phyloP scores from a whole-genome alignment of 2,329 filamentous ascomycete genomes.

The Pseudocercospora fuligena region DNA sequence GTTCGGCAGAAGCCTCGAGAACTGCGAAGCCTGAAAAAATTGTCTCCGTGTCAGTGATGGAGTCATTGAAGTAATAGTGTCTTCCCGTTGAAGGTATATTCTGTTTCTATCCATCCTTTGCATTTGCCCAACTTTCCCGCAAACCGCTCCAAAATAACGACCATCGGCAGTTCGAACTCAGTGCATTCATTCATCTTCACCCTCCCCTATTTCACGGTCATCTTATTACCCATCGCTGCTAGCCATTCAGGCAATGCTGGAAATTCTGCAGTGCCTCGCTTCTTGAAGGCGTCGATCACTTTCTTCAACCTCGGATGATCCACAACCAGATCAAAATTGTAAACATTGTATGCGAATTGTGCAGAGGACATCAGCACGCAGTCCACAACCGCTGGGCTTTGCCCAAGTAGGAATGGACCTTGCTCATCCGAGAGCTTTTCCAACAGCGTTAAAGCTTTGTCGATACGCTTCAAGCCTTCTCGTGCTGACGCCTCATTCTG shows the following conservation, averaged over 20 bases:
- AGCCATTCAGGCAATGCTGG: constrained; percentile 6
- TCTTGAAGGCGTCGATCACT: constrained; percentile 15
- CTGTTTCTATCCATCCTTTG: too few relatives aligned
- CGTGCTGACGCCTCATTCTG: constrained; percentile 9
- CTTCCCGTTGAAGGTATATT: too few relatives aligned
- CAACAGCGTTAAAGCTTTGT: constrained; percentile 9
- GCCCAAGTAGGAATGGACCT: constrained; percentile 5
- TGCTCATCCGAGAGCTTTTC: constrained; percentile 13
- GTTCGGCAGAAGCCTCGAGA: too few relatives aligned
- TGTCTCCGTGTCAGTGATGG: too few relatives aligned
- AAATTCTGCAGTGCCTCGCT: constrained; percentile 14
- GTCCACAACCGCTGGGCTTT: constrained; percentile 12
- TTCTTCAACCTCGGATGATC: constrained; percentile 16
- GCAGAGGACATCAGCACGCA: constrained; percentile 14
- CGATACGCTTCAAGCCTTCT: constrained; percentile 14
- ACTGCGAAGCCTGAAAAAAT: too few relatives aligned
- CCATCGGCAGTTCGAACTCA: too few relatives aligned
- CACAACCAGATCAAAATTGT: constrained; percentile 11
- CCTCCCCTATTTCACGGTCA: background rate
- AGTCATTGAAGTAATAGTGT: too few relatives aligned
- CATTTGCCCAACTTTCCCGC: too few relatives aligned
- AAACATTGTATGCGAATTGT: constrained; percentile 15
- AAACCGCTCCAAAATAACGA: too few relatives aligned
- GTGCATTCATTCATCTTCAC: too few relatives aligned
- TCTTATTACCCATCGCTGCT: background rate